Evolutionary conservation across 2,329 filamentous ascomycete species (phyloP).

Genomic region (Cladophialophora bantiana): DNA sequence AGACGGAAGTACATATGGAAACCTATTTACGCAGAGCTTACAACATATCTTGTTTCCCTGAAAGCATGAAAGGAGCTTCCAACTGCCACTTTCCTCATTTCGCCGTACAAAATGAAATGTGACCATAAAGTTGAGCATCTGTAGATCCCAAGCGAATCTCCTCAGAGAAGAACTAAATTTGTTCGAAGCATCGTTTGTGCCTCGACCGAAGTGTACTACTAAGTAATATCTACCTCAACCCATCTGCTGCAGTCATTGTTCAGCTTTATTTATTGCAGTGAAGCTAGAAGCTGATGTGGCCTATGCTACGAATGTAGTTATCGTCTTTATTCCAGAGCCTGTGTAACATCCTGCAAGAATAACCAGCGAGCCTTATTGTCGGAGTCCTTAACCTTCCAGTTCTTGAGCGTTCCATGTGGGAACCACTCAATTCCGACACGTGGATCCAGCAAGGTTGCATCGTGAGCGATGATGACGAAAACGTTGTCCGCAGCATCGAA

Average conservation of each 20-base stretch:
- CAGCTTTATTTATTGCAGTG: not conserved
- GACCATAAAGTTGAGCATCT: not conserved
- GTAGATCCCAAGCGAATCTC: not conserved
- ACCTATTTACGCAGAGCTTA: not conserved
- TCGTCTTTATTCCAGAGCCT: slow-evolving; percentile 17
- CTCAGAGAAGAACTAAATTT: too few relatives aligned
- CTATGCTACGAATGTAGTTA: not conserved
- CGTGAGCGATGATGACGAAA: slow-evolving; percentile 44
- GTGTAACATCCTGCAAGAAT: slow-evolving; percentile 26
- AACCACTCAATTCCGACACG: slow-evolving; percentile 37
- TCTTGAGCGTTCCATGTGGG: slow-evolving; percentile 22
- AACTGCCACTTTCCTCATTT: not conserved
- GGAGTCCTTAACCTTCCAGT: slow-evolving; percentile 24
- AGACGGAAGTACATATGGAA: not conserved
- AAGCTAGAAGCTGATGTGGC: not conserved
- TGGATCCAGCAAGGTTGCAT: slow-evolving; percentile 40
- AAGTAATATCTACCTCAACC: not conserved
- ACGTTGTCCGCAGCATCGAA: slow-evolving; percentile 43
- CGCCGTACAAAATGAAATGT: not conserved
- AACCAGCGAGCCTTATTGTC: slow-evolving; percentile 24
- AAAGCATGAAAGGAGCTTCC: too few relatives aligned
- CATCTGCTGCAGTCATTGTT: not conserved
- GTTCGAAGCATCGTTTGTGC: not conserved
- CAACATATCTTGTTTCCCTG: not conserved
- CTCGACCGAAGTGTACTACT: not conserved